These are phyloP conservation scores for Bruguiera gymnorhiza DNA, from an alignment of 345 rosid species.

Conservation along the genomic window DNA sequence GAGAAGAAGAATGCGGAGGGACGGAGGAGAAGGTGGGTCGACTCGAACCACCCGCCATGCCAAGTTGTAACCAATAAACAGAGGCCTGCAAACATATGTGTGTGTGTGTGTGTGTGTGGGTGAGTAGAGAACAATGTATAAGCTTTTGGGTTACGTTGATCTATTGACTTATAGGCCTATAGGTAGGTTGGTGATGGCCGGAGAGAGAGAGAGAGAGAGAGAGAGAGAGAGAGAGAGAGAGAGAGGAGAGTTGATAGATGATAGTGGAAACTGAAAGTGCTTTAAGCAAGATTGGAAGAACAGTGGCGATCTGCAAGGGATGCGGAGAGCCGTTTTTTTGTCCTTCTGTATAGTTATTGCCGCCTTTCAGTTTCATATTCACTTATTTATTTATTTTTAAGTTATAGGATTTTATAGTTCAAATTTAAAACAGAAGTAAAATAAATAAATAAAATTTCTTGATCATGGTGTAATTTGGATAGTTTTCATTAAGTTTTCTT, in stretches of 20 bases:
- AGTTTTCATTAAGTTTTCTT: too few relatives aligned
- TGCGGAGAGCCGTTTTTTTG: conserved; percentile 24
- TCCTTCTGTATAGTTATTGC: conserved; percentile 18
- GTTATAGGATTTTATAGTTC: too few relatives aligned
- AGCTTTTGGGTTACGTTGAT: too few relatives aligned
- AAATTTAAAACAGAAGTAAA: too few relatives aligned
- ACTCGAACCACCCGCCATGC: conserved; percentile 43
- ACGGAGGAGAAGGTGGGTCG: conserved; percentile 15
- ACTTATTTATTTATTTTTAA: background rate
- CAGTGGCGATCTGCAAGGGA: too few relatives aligned
- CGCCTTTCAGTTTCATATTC: background rate
- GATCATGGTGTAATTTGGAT: too few relatives aligned
- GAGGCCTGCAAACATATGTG: background rate
- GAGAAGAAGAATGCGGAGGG: conserved; percentile 20
- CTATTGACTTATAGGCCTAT: too few relatives aligned
- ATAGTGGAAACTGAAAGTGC: conserved; percentile 1
- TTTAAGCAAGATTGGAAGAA: background rate
- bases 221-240: background rate
- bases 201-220: too few relatives aligned
- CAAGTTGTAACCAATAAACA: conserved; percentile 5
- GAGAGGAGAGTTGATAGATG: background rate
- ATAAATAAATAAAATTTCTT: too few relatives aligned
- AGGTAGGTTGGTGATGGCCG: too few relatives aligned
- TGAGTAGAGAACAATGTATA: too few relatives aligned
- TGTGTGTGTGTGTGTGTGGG: background rate